A percentile compares a stretch with the other conserved stretches of the same genome.
Conservation (phyloP, 1,139 yeast genomes). For the Candida frijolesensis region DNA sequence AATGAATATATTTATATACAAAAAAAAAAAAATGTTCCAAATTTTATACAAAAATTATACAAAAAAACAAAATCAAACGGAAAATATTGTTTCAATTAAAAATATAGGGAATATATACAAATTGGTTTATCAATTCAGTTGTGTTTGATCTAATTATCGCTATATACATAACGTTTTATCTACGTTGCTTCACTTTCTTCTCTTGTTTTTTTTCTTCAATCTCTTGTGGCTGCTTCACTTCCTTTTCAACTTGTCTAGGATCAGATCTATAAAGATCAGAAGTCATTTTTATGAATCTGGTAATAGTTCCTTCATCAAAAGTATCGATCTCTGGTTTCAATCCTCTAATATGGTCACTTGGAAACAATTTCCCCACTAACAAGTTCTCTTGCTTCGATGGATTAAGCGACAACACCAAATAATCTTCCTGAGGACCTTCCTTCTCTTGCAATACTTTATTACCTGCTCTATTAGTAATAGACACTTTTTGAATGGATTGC, state of each 20-base stretch:
- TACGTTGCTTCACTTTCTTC: background rate
- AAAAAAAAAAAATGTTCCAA: no score
- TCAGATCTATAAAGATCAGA: conserved; percentile 37
- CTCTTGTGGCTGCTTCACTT: background rate
- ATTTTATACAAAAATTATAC: no score
- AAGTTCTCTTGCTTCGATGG: conserved; percentile 66
- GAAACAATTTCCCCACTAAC: conserved; percentile 81
- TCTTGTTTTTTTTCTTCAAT: background rate
- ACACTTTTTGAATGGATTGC: conserved; percentile 70
- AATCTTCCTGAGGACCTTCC: conserved; percentile 68
- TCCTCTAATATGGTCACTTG: conserved; percentile 51
- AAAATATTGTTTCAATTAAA: background rate
- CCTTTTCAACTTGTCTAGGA: conserved; percentile 16
- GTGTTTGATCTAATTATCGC: background rate
- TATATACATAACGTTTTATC: background rate
- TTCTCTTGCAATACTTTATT: conserved; percentile 36
- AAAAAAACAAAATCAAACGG: no score
- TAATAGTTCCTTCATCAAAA: conserved; percentile 27
- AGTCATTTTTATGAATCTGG: conserved; percentile 26
- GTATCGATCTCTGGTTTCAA: conserved; percentile 33
- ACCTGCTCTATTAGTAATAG: conserved; percentile 38
- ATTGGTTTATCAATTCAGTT: background rate
- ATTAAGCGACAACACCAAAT: conserved; percentile 75
- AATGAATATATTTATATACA: background rate
- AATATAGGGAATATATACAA: background rate